Conservation (phyloP, 192 early-diverging fungal genomes). For the Phlyctochytrium bullatum region DNA sequence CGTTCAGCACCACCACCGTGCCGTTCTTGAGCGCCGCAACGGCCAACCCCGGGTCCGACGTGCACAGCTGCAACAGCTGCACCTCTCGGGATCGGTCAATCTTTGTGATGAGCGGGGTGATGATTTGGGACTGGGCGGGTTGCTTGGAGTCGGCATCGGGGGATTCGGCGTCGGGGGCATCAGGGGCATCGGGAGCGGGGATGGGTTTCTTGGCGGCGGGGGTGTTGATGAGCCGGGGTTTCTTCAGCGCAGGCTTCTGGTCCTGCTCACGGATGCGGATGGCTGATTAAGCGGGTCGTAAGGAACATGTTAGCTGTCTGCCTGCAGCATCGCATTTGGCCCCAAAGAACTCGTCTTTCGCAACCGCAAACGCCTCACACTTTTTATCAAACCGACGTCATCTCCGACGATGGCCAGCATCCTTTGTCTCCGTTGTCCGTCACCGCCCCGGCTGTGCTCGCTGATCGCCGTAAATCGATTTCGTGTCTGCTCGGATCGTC, state of each 20-base stretch:
- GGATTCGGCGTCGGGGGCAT: too few species aligned
- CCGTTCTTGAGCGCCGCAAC: background rate
- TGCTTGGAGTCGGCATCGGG: too few species aligned
- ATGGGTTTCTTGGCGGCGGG: background rate
- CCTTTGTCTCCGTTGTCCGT: too few species aligned
- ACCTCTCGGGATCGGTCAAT: background rate
- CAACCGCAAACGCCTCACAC: background rate
- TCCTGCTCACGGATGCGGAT: background rate
- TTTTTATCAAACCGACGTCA: constrained; percentile 2
- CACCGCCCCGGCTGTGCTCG: too few species aligned
- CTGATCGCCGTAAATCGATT: too few species aligned
- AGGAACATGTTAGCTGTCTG: background rate
- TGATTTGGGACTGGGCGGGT: background rate
- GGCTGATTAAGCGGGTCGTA: background rate
- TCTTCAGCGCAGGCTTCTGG: background rate
- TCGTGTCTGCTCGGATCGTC: too few species aligned
- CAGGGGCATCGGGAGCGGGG: too few species aligned
- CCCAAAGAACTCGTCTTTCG: background rate
- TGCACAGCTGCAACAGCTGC: background rate
- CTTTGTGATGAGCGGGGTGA: background rate
- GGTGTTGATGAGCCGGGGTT: background rate
- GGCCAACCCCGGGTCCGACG: background rate
- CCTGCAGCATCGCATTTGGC: background rate
- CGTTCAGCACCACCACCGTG: background rate
- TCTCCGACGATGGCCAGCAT: background rate